Base-by-base conservation (phyloP, 2,329 filamentous ascomycete genomes). In the Penicillium sp. region DNA sequence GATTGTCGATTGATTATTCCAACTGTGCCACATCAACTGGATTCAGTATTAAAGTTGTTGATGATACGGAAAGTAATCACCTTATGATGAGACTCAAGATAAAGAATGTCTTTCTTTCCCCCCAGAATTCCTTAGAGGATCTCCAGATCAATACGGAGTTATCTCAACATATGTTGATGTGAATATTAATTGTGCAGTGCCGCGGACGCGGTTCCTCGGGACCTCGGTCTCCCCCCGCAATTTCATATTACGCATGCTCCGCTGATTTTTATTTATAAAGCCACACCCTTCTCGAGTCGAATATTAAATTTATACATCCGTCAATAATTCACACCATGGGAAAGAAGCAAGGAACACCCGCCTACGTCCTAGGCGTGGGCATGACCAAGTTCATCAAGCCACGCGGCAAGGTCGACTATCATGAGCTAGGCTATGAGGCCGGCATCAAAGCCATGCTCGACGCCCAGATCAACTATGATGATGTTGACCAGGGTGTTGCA, bases 381-480 rank as follows among this genome's bases (percentile, higher is more conserved):
- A 94, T 97, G 90, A 97, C 93, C 78, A 96, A 96, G 78, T 97
- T 97, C 84, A 93, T 97, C 84, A 97, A 97, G 81, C 92, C 92
- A 40, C 86, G 92, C 54, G 90, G 91, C 72, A 93, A 93, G 73
- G 89, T 96, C 62, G 91, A 96, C 78, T 97, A 97, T 78, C 91
- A 91, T 8, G 92, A 96, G 72, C 86, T 97, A 25, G 92, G 92
- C 54, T 97, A 92, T 74, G 92, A 97, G 76, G 91, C 91, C 11
- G 91, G 91, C 64, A 81, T 94, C 72, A 96, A 96, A 76, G 91
- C 91, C 46, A 86, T 95, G 81, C 76, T 87, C 17, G 84, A 86
- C 55, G 74, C 74, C 5, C 88, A 95, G 61, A 91, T 97, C 82
- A 95, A 86, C 78, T 97, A 97, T 79, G 93, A 97, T 74, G 91